Evolutionary conservation across 257 asterid species (phyloP).

Genomic region (Nemophila menziesii): DNA sequence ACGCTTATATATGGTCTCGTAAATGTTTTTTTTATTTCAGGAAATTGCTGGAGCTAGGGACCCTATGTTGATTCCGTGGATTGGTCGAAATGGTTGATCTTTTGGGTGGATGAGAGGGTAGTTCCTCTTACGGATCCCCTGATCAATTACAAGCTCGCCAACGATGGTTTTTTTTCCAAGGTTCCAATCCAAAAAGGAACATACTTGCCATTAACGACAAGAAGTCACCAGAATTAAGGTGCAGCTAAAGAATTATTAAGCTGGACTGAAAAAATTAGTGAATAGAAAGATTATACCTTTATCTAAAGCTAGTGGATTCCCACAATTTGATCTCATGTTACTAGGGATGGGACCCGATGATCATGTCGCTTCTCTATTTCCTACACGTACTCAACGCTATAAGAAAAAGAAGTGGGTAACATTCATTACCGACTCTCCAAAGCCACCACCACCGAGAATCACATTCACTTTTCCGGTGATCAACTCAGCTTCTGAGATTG

Average conservation of each 20-base stretch:
- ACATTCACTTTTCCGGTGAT: slow-evolving; percentile 84
- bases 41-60: slow-evolving; percentile 62
- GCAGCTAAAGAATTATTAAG: slow-evolving; percentile 73
- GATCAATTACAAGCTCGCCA: slow-evolving; percentile 79
- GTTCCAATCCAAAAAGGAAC: slow-evolving; percentile 51
- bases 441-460: slow-evolving; percentile 77
- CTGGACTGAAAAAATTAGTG: slow-evolving; percentile 36
- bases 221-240: slow-evolving; percentile 37
- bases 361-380: slow-evolving; percentile 82
- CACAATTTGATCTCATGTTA: slow-evolving; percentile 69
- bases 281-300: slow-evolving; percentile 25
- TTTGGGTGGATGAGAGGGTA: slow-evolving; percentile 93
- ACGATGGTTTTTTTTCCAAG: slow-evolving; percentile 68
- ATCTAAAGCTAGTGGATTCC: slow-evolving; percentile 43
- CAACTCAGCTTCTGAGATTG: slow-evolving; percentile 62
- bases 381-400: slow-evolving; percentile 39
- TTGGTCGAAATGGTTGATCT: slow-evolving; percentile 83
- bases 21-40: slow-evolving; percentile 17
- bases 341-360: slow-evolving; percentile 90
- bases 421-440: slow-evolving; percentile 67
- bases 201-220: slow-evolving; percentile 52
- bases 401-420: slow-evolving; percentile 71
- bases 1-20: no score
- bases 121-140: slow-evolving; percentile 82
- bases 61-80: slow-evolving; percentile 64